Evolutionary conservation across 306 rosid species (phyloP).

Genomic region (Vigna trinervia): DNA sequence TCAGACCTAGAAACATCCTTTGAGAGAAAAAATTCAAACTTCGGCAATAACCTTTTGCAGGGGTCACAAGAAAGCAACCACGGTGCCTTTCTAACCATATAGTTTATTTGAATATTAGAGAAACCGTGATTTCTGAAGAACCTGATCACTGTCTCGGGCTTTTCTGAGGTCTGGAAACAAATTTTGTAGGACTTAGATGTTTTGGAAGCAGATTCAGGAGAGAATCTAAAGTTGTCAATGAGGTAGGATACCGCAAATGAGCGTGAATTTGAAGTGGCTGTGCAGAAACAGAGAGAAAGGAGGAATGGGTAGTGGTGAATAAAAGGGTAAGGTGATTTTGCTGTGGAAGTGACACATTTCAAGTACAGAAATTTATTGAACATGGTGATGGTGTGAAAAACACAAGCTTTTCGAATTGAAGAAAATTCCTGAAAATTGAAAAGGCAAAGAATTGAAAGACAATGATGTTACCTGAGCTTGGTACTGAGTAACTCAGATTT

Average conservation of each 20-base stretch:
- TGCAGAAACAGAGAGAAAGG: background rate
- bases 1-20: slow-evolving; percentile 35
- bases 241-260: slow-evolving; percentile 49
- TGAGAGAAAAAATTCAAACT: slow-evolving; percentile 40
- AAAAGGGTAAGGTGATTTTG: background rate
- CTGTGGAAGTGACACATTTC: background rate
- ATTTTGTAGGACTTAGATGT: background rate
- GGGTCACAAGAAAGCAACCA: background rate
- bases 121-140: slow-evolving; percentile 21
- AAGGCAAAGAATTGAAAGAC: background rate
- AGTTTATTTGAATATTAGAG: background rate
- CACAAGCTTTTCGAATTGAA: background rate
- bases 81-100: background rate
- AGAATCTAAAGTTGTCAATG: slow-evolving; percentile 41
- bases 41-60: slow-evolving; percentile 15
- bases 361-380: background rate
- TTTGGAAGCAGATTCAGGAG: slow-evolving; percentile 41
- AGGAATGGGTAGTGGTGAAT: background rate
- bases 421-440: background rate
- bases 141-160: background rate
- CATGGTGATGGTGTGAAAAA: background rate
- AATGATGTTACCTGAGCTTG: background rate
- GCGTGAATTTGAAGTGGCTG: background rate
- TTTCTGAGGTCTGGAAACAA: background rate
- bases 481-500: background rate